Evolutionary conservation across 2,329 filamentous ascomycete species (phyloP).

Genomic region (Talaromyces albobiverticillius): DNA sequence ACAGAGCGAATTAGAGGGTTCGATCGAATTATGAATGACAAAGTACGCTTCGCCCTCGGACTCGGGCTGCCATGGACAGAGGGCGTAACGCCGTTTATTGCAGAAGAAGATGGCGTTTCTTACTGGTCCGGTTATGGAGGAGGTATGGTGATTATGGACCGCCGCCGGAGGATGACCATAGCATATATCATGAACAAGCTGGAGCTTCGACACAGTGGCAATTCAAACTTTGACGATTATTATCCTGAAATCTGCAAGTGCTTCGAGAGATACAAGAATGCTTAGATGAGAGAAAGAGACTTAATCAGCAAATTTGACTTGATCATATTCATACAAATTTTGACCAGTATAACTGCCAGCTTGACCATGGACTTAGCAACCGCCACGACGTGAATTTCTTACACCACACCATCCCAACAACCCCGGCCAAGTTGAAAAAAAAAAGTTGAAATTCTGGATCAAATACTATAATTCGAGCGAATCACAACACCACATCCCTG

Average conservation of each 20-base stretch:
- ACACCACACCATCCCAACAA: too few relatives aligned
- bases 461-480: slow-evolving; percentile 9
- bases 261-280: not conserved
- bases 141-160: slow-evolving; percentile 18
- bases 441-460: not conserved
- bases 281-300: not conserved
- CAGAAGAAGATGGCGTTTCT: slow-evolving; percentile 4
- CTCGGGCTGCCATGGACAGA: not conserved
- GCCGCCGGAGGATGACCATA: slow-evolving; percentile 19
- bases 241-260: not conserved
- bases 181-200: slow-evolving; percentile 22
- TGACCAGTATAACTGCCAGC: too few relatives aligned
- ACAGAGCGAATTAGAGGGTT: not conserved
- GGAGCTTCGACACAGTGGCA: not conserved
- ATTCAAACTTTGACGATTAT: not conserved
- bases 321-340: too few relatives aligned
- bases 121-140: slow-evolving; percentile 24
- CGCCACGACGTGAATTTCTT: too few relatives aligned
- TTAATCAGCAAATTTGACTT: too few relatives aligned
- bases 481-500: slow-evolving; percentile 11
- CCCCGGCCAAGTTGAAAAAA: not conserved
- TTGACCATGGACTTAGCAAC: too few relatives aligned
- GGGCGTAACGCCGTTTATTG: not conserved
- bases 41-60: not conserved
- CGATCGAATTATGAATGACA: not conserved